A percentile compares a stretch with the other conserved stretches of the same genome.
These are phyloP conservation scores for Royoungia palumana DNA, from an alignment of 768 basidiomycete species.

Conservation along the genomic window DNA sequence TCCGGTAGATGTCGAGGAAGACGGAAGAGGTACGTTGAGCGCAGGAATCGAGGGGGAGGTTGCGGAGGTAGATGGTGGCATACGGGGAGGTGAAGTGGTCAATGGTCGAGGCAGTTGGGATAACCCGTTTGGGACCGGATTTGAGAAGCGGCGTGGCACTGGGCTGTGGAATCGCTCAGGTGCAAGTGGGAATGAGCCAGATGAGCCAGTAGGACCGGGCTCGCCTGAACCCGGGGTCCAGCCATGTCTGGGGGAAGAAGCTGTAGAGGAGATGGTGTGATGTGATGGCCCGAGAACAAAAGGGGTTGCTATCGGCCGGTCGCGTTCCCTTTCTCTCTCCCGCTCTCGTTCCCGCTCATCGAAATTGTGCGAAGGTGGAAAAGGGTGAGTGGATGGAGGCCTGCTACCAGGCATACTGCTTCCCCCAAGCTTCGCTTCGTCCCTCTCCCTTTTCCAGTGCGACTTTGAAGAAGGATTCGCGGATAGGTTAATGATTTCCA, in stretches of 20 bases:
- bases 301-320: slow-evolving; percentile 51
- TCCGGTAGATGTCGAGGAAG: slow-evolving; percentile 15
- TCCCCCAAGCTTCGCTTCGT: slow-evolving; percentile 27
- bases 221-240: slow-evolving; percentile 30
- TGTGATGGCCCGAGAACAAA: slow-evolving; percentile 52
- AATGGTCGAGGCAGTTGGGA: slow-evolving; percentile 21
- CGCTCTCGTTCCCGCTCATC: slow-evolving; percentile 28
- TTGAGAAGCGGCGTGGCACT: slow-evolving; percentile 27
- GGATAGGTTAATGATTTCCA: slow-evolving; percentile 52
- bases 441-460: slow-evolving; percentile 36
- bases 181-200: slow-evolving; percentile 26
- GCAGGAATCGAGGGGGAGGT: slow-evolving; percentile 19
- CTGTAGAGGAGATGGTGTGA: slow-evolving; percentile 30
- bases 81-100: slow-evolving; percentile 40
- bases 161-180: slow-evolving; percentile 30
- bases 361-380: slow-evolving; percentile 24
- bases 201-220: slow-evolving; percentile 25
- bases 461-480: slow-evolving; percentile 30
- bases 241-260: slow-evolving; percentile 43
- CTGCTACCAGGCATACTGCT: slow-evolving; percentile 32
- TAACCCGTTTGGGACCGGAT: slow-evolving; percentile 21
- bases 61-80: slow-evolving; percentile 16
- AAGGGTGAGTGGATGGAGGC: slow-evolving; percentile 39
- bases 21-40: slow-evolving; percentile 12
- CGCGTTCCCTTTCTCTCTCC: slow-evolving; percentile 44